phyloP scores from a whole-genome alignment of 345 rosid species.

The Clarkia xantiana region DNA sequence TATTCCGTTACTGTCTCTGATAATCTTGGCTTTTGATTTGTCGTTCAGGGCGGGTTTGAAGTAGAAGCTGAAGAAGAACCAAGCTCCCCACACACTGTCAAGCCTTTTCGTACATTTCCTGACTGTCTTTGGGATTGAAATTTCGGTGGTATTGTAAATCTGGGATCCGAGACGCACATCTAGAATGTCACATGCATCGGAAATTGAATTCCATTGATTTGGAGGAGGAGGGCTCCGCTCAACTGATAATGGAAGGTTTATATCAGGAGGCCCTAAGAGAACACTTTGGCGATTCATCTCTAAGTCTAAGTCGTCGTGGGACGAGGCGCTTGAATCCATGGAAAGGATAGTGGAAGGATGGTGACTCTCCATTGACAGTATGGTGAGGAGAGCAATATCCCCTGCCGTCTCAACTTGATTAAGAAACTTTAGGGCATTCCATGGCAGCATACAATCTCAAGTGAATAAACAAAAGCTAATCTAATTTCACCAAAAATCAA shows the following conservation, averaged over 20 bases:
- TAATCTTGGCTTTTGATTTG: conserved; percentile 30
- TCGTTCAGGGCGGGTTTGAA: conserved; percentile 37
- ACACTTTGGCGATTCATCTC: conserved; percentile 20
- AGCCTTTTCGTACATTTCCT: conserved; percentile 29
- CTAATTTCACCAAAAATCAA: conserved; percentile 21
- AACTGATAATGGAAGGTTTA: conserved; percentile 28
- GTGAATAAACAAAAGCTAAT: too few species aligned
- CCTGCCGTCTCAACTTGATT: too few species aligned
- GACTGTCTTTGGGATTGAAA: conserved; percentile 20
- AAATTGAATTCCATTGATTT: conserved; percentile 15
- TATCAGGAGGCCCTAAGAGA: conserved; percentile 34
- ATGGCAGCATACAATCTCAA: too few species aligned
- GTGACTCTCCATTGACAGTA: conserved; percentile 34
- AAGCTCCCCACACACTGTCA: conserved; percentile 46
- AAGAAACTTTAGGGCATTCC: too few species aligned
- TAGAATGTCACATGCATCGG: conserved; percentile 27
- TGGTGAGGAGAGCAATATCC: conserved; percentile 4
- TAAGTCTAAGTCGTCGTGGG: conserved; percentile 33
- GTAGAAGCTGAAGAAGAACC: conserved; percentile 43
- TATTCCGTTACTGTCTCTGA: conserved; percentile 27
- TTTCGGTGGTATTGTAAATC: conserved; percentile 16
- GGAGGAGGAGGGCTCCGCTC: conserved; percentile 25
- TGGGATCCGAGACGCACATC: conserved; percentile 33
- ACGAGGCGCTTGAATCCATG: conserved; percentile 28
- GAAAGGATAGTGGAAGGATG: conserved; percentile 37